Percentiles rank a stretch among this genome's conserved stretches.
phyloP scores from a whole-genome alignment of 2,329 filamentous ascomycete species.

The Coniochaeta prunicola region DNA sequence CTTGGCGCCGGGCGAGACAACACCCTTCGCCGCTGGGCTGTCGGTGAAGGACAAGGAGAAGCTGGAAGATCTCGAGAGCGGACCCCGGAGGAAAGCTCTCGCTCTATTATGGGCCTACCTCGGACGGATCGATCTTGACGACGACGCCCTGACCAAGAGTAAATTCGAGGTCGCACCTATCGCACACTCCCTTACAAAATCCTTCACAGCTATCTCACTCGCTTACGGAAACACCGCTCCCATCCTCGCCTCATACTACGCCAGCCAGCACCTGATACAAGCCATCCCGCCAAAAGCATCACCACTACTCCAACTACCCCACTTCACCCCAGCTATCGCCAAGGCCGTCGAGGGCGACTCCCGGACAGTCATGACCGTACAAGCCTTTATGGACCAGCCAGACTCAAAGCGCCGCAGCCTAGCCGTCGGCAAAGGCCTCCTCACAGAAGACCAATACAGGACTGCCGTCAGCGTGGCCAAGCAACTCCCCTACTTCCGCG shows the following conservation, averaged over 20 bases:
- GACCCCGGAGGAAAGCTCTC: slow-evolving; percentile 75
- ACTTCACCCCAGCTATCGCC: slow-evolving; percentile 65
- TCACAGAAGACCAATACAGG: slow-evolving; percentile 71
- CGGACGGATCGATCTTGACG: slow-evolving; percentile 77
- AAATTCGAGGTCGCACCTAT: slow-evolving; percentile 88
- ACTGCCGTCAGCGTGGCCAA: slow-evolving; percentile 69
- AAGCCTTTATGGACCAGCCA: slow-evolving; percentile 81
- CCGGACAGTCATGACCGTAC: slow-evolving; percentile 69
- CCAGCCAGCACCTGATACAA: slow-evolving; percentile 84
- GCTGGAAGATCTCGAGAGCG: slow-evolving; percentile 74
- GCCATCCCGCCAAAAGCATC: slow-evolving; percentile 77
- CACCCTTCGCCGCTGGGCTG: slow-evolving; percentile 50
- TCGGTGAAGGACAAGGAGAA: slow-evolving; percentile 66
- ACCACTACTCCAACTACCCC: slow-evolving; percentile 83
- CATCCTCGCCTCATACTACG: slow-evolving; percentile 72
- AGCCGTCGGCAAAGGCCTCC: slow-evolving; percentile 60
- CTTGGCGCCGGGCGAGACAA: slow-evolving; percentile 49
- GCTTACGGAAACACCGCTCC: slow-evolving; percentile 80
- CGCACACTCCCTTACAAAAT: slow-evolving; percentile 76
- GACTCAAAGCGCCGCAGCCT: slow-evolving; percentile 66
- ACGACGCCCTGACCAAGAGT: slow-evolving; percentile 67
- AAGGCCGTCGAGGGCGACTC: slow-evolving; percentile 66
- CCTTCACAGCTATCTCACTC: slow-evolving; percentile 79
- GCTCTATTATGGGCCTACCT: slow-evolving; percentile 94
- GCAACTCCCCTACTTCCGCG: slow-evolving; percentile 75